A percentile compares a stretch with the other conserved stretches of the same genome.
Conservation (phyloP, 352 stramenopile genomes). For the Phytophthora sp. region DNA sequence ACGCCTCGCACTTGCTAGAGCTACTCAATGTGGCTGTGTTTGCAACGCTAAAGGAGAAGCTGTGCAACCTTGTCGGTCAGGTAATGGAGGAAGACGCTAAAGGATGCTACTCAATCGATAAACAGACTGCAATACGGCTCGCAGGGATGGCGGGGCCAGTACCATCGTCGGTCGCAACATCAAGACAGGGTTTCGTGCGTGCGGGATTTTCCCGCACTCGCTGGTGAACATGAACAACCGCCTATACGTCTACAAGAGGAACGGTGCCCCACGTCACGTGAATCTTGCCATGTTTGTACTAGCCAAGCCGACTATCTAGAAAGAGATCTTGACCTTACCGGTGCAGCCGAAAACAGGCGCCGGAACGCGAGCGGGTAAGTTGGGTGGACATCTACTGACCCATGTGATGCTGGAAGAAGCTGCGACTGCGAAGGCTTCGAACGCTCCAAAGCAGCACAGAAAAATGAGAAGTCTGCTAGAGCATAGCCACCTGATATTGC, state of each 20-base stretch:
- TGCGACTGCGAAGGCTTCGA: not conserved
- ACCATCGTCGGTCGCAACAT: not conserved
- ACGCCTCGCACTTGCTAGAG: not conserved
- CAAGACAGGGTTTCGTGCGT: not conserved
- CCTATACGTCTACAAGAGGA: not conserved
- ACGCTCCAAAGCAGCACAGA: too few relatives aligned
- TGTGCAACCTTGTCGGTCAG: not conserved
- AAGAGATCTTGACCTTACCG: not conserved
- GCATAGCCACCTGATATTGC: too few relatives aligned
- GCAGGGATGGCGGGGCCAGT: too few relatives aligned
- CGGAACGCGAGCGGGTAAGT: not conserved
- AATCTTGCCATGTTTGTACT: not conserved
- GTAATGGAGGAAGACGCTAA: not conserved
- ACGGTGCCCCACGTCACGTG: not conserved
- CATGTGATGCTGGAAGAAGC: not conserved
- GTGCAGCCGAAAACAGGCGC: not conserved
- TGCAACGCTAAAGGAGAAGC: not conserved
- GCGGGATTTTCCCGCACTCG: not conserved
- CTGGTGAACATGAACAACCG: not conserved
- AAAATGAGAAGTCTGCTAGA: too few relatives aligned
- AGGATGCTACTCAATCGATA: not conserved
- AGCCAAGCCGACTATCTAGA: not conserved
- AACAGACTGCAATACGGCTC: not conserved
- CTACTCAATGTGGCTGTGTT: not conserved
- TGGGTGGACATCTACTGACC: not conserved